Percentiles rank a stretch among this genome's conserved stretches.
Evolutionary conservation across 2,329 filamentous ascomycete species (phyloP).

Genomic region (Fusarium sp.): DNA sequence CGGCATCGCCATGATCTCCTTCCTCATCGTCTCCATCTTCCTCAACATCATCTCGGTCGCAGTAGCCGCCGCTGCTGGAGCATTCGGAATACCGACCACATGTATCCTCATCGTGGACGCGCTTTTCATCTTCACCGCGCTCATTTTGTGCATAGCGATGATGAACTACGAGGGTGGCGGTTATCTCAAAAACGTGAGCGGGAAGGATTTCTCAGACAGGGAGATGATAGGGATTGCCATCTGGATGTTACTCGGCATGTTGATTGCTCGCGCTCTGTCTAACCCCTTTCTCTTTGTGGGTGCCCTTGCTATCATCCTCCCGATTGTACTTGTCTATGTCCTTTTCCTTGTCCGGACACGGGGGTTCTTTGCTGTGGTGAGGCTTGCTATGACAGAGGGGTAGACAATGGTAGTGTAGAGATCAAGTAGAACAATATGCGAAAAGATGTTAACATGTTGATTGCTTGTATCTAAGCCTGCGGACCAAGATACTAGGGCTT

Average conservation of each 20-base stretch:
- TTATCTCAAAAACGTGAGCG: conserved; percentile 14
- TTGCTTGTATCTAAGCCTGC: too few relatives aligned
- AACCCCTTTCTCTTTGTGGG: conserved; percentile 16
- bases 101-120: conserved; percentile 23
- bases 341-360: conserved; percentile 30
- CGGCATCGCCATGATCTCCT: conserved; percentile 24
- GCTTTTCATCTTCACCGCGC: conserved; percentile 34
- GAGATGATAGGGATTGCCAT: conserved; percentile 38
- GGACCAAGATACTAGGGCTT: too few relatives aligned
- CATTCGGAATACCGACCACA: not conserved
- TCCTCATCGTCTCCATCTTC: conserved; percentile 34
- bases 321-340: conserved; percentile 11
- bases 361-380: conserved; percentile 36
- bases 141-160: conserved; percentile 35
- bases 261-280: conserved; percentile 27
- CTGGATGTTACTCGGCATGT: conserved; percentile 39
- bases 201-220: conserved; percentile 31
- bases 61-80: not conserved
- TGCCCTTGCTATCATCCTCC: conserved; percentile 14
- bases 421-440: not conserved
- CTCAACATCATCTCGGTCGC: conserved; percentile 30
- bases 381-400: not conserved
- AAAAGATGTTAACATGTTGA: not conserved
- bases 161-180: conserved; percentile 43
- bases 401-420: not conserved